These are phyloP conservation scores for Azolla pinnata DNA, from an alignment of 75 land plant species.

Conservation along the genomic window DNA sequence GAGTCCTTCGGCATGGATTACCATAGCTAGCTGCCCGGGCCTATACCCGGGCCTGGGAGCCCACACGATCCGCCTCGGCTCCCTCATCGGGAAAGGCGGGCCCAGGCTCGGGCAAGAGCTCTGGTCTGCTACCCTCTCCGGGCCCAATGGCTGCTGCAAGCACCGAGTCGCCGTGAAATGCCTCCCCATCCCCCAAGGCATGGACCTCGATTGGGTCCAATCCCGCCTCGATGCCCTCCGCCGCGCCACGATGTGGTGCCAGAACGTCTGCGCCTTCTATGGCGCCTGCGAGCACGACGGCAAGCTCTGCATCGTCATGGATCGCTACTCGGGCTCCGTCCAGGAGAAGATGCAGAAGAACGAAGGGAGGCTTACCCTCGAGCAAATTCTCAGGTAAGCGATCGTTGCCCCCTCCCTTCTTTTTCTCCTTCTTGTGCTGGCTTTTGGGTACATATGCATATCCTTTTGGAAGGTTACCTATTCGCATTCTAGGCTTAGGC, in stretches of 20 bases:
- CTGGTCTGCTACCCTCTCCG: slow-evolving; percentile 51
- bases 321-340: slow-evolving; percentile 50
- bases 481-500: too few species aligned
- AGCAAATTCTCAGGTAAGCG: slow-evolving; percentile 74
- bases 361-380: slow-evolving; percentile 76
- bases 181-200: slow-evolving; percentile 40
- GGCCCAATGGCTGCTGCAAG: slow-evolving; percentile 49
- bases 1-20: slow-evolving; percentile 5
- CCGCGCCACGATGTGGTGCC: slow-evolving; percentile 77
- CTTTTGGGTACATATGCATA: too few species aligned
- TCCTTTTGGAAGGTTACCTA: too few species aligned
- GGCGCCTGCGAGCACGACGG: slow-evolving; percentile 58
- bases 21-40: slow-evolving; percentile 8
- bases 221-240: slow-evolving; percentile 49
- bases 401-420: not conserved
- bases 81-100: slow-evolving; percentile 47
- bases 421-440: not conserved
- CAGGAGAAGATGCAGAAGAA: slow-evolving; percentile 73
- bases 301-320: slow-evolving; percentile 62
- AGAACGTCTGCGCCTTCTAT: slow-evolving; percentile 75
- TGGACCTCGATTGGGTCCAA: slow-evolving; percentile 54
- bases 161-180: slow-evolving; percentile 81
- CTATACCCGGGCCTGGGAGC: slow-evolving; percentile 22
- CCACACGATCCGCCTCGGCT: slow-evolving; percentile 41
- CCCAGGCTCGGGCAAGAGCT: slow-evolving; percentile 51